These are phyloP conservation scores for Lodderomyces jiufengensis DNA, from an alignment of 1,139 yeast species.

Conservation along the genomic window DNA sequence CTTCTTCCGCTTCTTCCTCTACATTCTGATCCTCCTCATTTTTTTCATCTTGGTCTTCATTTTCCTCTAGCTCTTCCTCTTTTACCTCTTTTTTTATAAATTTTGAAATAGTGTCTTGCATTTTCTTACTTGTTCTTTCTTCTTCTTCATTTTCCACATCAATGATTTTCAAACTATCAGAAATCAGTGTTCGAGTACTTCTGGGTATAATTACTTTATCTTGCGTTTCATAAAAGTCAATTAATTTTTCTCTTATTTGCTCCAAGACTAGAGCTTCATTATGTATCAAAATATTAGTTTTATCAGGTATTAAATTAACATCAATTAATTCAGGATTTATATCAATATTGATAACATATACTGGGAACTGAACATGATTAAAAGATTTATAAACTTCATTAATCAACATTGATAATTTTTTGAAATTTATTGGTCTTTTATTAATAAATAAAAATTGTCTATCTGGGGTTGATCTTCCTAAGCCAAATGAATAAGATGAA, in stretches of 20 bases:
- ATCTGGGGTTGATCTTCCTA: conserved; percentile 58
- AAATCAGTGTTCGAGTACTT: conserved; percentile 9
- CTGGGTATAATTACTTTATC: conserved; percentile 42
- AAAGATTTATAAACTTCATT: conserved; percentile 71
- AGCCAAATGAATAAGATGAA: conserved; percentile 75
- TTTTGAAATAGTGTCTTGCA: too few relatives aligned
- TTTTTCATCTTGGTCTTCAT: not conserved
- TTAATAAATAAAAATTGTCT: conserved; percentile 75
- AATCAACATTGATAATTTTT: conserved; percentile 53
- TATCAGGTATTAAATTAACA: conserved; percentile 89
- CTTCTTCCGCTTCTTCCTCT: conserved; percentile 1
- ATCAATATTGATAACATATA: conserved; percentile 58
- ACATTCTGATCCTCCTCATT: not conserved
- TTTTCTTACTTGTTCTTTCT: too few relatives aligned
- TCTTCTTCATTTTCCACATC: not conserved
- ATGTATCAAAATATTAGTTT: conserved; percentile 66
- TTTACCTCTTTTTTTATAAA: conserved; percentile 1
- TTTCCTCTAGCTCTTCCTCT: not conserved
- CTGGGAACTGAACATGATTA: conserved; percentile 73
- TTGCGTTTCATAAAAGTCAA: conserved; percentile 40
- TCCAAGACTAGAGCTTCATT: conserved; percentile 59
- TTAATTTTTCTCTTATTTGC: conserved; percentile 39
- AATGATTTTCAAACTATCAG: not conserved
- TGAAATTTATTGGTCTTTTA: conserved; percentile 65
- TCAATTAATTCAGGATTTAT: conserved; percentile 58